These are phyloP conservation scores for Crithidia acanthocephali DNA, from an alignment of 208 protist genomes.

Conservation along the genomic window DNA sequence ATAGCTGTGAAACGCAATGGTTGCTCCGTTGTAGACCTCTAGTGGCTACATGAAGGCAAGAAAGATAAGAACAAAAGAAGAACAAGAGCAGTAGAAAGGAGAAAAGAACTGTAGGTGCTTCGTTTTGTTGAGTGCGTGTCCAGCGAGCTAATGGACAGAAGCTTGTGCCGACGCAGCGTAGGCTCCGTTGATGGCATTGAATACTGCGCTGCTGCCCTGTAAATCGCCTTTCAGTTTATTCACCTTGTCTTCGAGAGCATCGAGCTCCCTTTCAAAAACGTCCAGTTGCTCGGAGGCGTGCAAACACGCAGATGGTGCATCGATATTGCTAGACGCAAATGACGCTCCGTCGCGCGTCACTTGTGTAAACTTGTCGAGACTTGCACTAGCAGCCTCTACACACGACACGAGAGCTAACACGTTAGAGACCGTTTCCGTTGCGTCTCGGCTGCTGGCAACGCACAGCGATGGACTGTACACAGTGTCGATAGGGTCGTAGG, in stretches of 20 bases:
- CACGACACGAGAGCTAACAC: neutral
- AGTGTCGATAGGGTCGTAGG: constrained; percentile 4
- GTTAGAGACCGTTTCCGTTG: neutral
- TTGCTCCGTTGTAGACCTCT: neutral
- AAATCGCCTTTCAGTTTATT: neutral
- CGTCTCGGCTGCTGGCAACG: neutral
- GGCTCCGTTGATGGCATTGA: neutral
- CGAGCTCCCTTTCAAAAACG: neutral
- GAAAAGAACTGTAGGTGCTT: no score
- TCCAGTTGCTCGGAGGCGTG: neutral
- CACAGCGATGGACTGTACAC: neutral
- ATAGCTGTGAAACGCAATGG: neutral
- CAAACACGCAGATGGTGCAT: neutral
- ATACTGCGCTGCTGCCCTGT: neutral
- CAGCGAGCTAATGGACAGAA: neutral
- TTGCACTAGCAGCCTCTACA: neutral
- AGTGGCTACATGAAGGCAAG: neutral
- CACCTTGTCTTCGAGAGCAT: neutral
- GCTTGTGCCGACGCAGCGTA: neutral
- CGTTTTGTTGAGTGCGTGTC: no score
- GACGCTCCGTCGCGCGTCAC: neutral
- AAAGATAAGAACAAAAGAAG: constrained; percentile 2
- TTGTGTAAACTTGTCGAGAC: neutral
- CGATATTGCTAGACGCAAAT: neutral
- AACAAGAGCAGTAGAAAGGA: constrained; percentile 4